phyloP scores from a whole-genome alignment of 352 stramenopile genomes.

The Globisporangium orthogonon region DNA sequence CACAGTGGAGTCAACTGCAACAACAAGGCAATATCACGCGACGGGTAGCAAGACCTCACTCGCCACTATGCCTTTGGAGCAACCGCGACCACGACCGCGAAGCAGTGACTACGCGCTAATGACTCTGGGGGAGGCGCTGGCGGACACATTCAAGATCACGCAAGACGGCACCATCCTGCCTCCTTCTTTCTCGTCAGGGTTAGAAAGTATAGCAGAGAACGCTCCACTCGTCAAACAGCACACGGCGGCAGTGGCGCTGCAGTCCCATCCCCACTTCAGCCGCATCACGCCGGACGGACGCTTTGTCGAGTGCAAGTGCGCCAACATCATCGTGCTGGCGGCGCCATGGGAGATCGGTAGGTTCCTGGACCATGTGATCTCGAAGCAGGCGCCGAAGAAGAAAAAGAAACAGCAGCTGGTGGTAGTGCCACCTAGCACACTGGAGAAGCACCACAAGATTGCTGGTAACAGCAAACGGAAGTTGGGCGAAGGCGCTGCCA shows the following conservation, averaged over 20 bases:
- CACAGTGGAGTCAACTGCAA: not conserved
- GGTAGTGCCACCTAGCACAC: not conserved
- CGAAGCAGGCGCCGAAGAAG: constrained; percentile 38
- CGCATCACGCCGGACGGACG: constrained; percentile 57
- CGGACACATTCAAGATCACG: constrained; percentile 19
- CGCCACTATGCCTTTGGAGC: not conserved
- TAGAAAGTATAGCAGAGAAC: not conserved
- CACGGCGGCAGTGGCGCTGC: constrained; percentile 26
- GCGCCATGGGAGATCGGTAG: constrained; percentile 45
- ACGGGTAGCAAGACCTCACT: too few relatives aligned
- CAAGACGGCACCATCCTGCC: constrained; percentile 11
- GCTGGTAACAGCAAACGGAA: not conserved
- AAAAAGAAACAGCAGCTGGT: constrained; percentile 12
- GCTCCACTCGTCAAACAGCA: constrained; percentile 10
- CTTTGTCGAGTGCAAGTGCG: constrained; percentile 65
- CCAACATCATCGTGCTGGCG: constrained; percentile 44
- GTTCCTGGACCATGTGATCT: constrained; percentile 52
- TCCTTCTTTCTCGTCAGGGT: constrained; percentile 13
- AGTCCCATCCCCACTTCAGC: constrained; percentile 37
- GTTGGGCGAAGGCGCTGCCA: constrained; percentile 15
- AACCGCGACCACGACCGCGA: not conserved
- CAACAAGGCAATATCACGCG: too few relatives aligned
- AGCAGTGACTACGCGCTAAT: constrained; percentile 21
- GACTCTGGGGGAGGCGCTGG: constrained; percentile 23
- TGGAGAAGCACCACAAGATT: not conserved